Evolutionary conservation across 306 rosid genomes (phyloP).

Genomic region (Adenanthera pavonina): DNA sequence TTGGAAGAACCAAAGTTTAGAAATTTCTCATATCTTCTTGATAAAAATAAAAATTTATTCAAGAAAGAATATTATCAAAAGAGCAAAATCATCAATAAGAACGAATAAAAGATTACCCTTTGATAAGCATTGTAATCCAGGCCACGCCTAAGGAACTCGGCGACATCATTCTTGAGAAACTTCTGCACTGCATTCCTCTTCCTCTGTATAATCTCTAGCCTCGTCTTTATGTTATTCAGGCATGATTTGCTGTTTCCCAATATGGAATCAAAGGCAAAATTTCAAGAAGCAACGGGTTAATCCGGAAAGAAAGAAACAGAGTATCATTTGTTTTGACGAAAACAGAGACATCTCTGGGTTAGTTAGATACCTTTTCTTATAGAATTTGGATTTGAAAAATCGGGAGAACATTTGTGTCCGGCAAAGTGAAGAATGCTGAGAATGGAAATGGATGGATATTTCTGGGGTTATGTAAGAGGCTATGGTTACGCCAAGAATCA

Average conservation of each 20-base stretch:
- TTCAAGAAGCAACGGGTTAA: background rate
- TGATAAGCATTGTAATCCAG: slow-evolving; percentile 64
- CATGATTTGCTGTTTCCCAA: slow-evolving; percentile 55
- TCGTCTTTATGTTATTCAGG: slow-evolving; percentile 47
- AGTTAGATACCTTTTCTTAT: slow-evolving; percentile 63
- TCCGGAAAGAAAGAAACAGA: background rate
- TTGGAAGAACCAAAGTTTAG: no score
- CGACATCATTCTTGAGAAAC: slow-evolving; percentile 66
- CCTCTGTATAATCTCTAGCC: slow-evolving; percentile 57
- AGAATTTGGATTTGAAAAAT: slow-evolving; percentile 64
- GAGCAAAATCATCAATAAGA: slow-evolving; percentile 5
- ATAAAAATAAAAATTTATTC: background rate
- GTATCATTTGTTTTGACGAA: background rate
- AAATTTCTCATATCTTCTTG: no score
- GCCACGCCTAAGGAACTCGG: slow-evolving; percentile 65
- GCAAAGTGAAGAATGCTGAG: slow-evolving; percentile 9
- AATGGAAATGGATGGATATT: slow-evolving; percentile 21
- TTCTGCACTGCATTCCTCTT: slow-evolving; percentile 59
- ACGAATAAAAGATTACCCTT: slow-evolving; percentile 63
- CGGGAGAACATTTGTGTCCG: slow-evolving; percentile 52
- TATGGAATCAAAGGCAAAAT: slow-evolving; percentile 29
- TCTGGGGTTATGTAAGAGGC: slow-evolving; percentile 30
- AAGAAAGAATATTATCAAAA: background rate
- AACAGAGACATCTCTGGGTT: background rate
- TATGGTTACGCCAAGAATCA: slow-evolving; percentile 59